Evolutionary conservation across 1,284 basidiomycete species (phyloP).

Genomic region (Sporisorium sorghi): DNA sequence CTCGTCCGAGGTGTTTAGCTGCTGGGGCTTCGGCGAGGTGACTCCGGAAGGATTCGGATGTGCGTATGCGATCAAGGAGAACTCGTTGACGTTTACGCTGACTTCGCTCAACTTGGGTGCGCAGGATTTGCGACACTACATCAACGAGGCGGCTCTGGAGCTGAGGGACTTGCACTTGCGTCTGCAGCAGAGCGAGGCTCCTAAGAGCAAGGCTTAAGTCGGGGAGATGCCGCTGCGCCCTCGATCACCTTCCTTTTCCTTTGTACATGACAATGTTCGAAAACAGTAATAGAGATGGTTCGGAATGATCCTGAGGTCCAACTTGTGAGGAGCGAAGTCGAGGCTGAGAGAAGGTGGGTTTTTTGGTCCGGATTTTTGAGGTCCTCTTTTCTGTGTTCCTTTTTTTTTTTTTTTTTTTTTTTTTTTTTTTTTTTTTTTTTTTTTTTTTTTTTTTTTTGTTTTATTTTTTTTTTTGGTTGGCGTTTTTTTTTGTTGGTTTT

Average conservation of each 20-base stretch:
- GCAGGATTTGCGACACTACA: conserved; percentile 70
- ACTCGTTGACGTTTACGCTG: conserved; percentile 91
- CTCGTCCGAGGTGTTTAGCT: conserved; percentile 83
- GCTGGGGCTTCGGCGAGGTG: conserved; percentile 98
- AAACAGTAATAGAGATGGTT: conserved; percentile 5
- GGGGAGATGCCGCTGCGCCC: too few species aligned
- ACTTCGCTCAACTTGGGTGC: conserved; percentile 79
- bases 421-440: too few species aligned
- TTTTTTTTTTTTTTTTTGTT: too few species aligned
- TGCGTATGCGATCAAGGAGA: conserved; percentile 88
- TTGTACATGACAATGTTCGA: conserved; percentile 1
- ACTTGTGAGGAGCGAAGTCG: neutral
- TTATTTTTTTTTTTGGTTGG: too few species aligned
- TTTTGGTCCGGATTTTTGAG: neutral
- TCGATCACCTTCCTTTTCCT: neutral
- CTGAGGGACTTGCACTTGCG: conserved; percentile 66
- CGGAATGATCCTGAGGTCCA: neutral
- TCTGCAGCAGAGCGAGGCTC: conserved; percentile 45
- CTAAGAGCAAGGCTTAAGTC: conserved; percentile 26
- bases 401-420: too few species aligned
- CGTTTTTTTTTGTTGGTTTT: too few species aligned
- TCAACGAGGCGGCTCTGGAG: conserved; percentile 69
- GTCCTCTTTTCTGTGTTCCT: neutral
- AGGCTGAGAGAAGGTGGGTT: neutral
- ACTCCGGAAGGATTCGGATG: conserved; percentile 90